Base-by-base conservation (phyloP, 2,329 filamentous ascomycete species). In the Cladosporium sp. region DNA sequence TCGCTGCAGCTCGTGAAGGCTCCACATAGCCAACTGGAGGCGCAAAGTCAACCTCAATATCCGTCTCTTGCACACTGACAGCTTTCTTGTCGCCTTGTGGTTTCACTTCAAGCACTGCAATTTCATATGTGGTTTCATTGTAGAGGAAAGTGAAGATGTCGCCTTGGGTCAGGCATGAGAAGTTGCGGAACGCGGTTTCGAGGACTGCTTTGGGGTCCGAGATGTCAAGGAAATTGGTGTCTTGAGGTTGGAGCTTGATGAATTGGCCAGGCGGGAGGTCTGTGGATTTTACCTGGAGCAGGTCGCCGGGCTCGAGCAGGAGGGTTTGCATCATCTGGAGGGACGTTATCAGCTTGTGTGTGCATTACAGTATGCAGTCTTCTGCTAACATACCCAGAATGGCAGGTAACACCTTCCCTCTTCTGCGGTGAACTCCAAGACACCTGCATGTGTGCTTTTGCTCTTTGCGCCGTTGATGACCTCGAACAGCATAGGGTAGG, bases 401-500 rank as follows among this genome's bases (percentile, higher is more conserved):
- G 95, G 95, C 67, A 99, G 84, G 80, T 99, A 99, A 63, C 96
- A 93, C 77, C 95, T 91, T 59, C 95, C 95, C 79, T 99, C 95
- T 76, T 99, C 95, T 4, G 95, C 95, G 65, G 97, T 95, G 76
- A 99, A 99, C 79, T 99, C 95, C 69, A 99, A 80, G 23, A 99
- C 95, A 82, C 95, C 95, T 5, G 92, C 93, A 79, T 99, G 95
- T 29, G 94, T 95, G 76, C 91, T 89, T 77, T 85, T 89, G 31
- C 87, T 87, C 76, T 89, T 89, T 68, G 90, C 88, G 28, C 93
- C 93, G 76, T 98, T 99, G 73, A 92, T 91, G 70, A 99, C 85
- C 85, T 99, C 94, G 82, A 99, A 96, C 70, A 98, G 86, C 83
- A 99, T 91, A 8, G 95, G 95, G 83, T 97, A 99, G 77, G 96